Evolutionary conservation across 257 asterid genomes (phyloP).

Genomic region (Solanum pinnatisectum): DNA sequence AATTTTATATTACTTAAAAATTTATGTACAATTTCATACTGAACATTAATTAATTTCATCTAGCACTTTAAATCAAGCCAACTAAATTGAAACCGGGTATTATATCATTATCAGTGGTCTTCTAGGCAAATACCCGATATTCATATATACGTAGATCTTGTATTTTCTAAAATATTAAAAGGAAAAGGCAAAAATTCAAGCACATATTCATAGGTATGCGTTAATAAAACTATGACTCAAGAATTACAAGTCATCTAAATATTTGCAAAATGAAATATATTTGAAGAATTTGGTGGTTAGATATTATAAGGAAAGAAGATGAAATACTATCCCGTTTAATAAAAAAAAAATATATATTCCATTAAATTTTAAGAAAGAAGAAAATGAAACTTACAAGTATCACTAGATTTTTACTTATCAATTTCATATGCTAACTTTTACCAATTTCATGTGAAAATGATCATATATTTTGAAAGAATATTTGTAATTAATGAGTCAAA

Average conservation of each 20-base stretch:
- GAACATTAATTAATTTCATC: no score
- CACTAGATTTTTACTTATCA: neutral
- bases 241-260: neutral
- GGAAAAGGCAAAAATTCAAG: neutral
- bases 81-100: no score
- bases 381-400: neutral
- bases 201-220: neutral
- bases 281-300: no score
- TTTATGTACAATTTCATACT: no score
- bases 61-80: neutral
- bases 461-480: neutral
- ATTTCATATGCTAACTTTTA: neutral
- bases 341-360: no score
- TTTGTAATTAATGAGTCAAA: neutral
- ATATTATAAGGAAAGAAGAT: no score
- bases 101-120: neutral
- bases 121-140: neutral
- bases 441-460: neutral
- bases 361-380: neutral
- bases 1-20: no score
- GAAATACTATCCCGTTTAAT: no score
- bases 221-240: neutral
- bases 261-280: neutral
- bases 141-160: neutral
- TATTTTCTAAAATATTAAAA: neutral